phyloP scores from a whole-genome alignment of 768 basidiomycete species.

The Psilocybe cyanescens region DNA sequence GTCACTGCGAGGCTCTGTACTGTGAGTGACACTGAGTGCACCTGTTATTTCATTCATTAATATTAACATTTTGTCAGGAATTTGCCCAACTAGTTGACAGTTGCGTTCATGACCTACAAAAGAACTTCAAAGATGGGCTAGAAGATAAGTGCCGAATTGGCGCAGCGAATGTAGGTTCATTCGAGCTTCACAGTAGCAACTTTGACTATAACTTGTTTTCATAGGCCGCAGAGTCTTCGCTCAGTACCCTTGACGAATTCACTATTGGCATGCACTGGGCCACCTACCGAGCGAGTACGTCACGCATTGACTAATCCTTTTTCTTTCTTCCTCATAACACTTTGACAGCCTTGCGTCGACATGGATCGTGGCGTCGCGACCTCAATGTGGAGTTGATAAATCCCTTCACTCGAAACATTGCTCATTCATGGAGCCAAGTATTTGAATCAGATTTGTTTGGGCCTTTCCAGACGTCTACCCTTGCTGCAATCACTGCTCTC shows the following conservation, averaged over 20 bases:
- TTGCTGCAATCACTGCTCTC: conserved; percentile 42
- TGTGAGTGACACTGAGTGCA: conserved; percentile 28
- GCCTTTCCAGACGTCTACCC: conserved; percentile 44
- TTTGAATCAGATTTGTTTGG: conserved; percentile 63
- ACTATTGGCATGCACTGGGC: conserved; percentile 61
- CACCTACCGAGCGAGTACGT: conserved; percentile 61
- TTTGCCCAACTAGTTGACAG: conserved; percentile 49
- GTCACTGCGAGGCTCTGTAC: conserved; percentile 47
- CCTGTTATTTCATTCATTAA: not conserved
- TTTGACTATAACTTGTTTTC: conserved; percentile 7
- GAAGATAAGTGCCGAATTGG: conserved; percentile 62
- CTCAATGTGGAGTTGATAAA: conserved; percentile 61
- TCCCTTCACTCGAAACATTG: conserved; percentile 63
- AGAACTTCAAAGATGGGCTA: conserved; percentile 54
- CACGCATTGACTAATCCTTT: not conserved
- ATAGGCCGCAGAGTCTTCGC: conserved; percentile 46
- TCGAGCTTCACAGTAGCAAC: not conserved
- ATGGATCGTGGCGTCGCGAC: conserved; percentile 59
- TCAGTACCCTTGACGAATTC: conserved; percentile 52
- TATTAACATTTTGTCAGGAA: conserved; percentile 35
- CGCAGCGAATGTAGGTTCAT: conserved; percentile 45
- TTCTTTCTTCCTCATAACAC: not conserved
- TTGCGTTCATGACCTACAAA: conserved; percentile 49
- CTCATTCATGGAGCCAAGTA: conserved; percentile 59
- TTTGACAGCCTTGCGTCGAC: conserved; percentile 49